phyloP scores from a whole-genome alignment of 2,329 filamentous ascomycete species.

The Fusarium sp. region DNA sequence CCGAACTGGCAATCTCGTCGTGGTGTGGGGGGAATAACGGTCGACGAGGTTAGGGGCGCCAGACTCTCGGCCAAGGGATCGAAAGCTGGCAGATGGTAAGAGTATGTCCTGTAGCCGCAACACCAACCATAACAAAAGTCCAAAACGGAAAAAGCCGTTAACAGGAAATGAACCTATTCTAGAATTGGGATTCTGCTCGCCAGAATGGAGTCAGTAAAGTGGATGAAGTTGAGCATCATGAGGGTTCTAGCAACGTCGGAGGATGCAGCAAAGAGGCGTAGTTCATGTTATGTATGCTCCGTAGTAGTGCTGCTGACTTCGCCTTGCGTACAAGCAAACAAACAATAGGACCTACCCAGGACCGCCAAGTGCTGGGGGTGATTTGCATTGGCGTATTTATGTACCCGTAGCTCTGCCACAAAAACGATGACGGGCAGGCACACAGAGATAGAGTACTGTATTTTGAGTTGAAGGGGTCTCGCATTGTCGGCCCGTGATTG shows the following conservation, averaged over 20 bases:
- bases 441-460: conserved; percentile 2
- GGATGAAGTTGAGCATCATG: conserved; percentile 27
- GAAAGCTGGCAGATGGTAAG: conserved; percentile 26
- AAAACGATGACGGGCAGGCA: background rate
- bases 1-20: conserved; percentile 47
- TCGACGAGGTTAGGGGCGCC: conserved; percentile 34
- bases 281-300: conserved; percentile 2
- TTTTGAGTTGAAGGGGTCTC: conserved; percentile 23
- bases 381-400: background rate
- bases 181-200: conserved; percentile 28
- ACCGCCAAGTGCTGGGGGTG: conserved; percentile 1
- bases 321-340: conserved; percentile 1
- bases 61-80: conserved; percentile 37
- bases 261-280: conserved; percentile 30
- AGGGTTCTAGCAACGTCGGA: conserved; percentile 18
- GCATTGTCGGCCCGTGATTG: conserved; percentile 20
- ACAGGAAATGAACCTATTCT: conserved; percentile 32
- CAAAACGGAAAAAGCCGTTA: conserved; percentile 31
- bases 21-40: conserved; percentile 42
- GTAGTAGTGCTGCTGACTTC: conserved; percentile 7
- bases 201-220: conserved; percentile 28
- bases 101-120: conserved; percentile 6
- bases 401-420: background rate
- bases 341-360: background rate
- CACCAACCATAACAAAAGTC: conserved; percentile 23